Conservation (phyloP, 148 eudicot genomes). For the Pouteria glomerata region DNA sequence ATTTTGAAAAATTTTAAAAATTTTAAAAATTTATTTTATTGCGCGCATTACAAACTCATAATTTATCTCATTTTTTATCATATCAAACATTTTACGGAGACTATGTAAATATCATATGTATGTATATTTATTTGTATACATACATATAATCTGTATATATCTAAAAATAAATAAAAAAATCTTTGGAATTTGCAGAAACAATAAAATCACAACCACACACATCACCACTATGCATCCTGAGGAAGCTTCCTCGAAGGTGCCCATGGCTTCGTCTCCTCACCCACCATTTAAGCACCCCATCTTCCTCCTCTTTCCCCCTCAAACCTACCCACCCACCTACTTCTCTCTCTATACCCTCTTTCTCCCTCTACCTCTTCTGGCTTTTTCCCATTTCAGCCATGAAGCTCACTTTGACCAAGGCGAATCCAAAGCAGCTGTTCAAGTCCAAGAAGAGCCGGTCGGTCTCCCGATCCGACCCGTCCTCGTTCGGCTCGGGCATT, state of each 20-base stretch:
- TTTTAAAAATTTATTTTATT: too few species aligned
- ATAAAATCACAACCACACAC: too few species aligned
- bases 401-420: slow-evolving; percentile 34
- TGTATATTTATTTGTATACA: too few species aligned
- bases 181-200: too few species aligned
- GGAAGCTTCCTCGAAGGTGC: slow-evolving; percentile 54
- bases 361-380: neutral
- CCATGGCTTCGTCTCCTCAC: slow-evolving; percentile 28
- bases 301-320: slow-evolving; percentile 21
- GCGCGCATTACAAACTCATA: too few species aligned
- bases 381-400: slow-evolving; percentile 14
- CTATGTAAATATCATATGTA: too few species aligned
- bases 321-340: neutral
- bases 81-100: too few species aligned
- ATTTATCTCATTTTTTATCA: too few species aligned
- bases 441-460: slow-evolving; percentile 33
- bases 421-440: slow-evolving; percentile 45
- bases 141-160: too few species aligned
- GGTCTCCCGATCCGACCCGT: slow-evolving; percentile 42
- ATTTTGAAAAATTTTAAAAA: too few species aligned
- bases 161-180: too few species aligned
- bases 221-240: neutral
- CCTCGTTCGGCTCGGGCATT: slow-evolving; percentile 25
- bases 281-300: slow-evolving; percentile 29
- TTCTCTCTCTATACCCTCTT: neutral